phyloP scores from a whole-genome alignment of 495 filamentous ascomycete species.

The Glutinoglossum americanum region DNA sequence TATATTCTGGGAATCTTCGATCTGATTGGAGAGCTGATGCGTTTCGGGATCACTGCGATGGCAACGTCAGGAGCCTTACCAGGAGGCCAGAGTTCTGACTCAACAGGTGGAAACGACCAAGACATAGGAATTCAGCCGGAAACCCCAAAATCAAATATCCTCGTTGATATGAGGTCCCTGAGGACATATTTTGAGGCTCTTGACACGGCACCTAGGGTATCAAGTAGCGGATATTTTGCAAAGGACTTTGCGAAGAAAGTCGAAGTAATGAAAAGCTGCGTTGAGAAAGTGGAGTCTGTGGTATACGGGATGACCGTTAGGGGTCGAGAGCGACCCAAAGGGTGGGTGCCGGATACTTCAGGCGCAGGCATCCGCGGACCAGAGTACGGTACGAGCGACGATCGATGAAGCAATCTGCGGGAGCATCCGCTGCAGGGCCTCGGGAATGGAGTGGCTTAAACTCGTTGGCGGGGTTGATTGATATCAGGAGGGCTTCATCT shows the following conservation, averaged over 20 bases:
- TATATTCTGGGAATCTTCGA: constrained; percentile 87
- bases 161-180: constrained; percentile 54
- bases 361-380: background rate
- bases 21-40: constrained; percentile 85
- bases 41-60: constrained; percentile 70
- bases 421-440: background rate
- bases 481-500: too few species aligned
- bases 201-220: constrained; percentile 26
- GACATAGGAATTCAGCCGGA: constrained; percentile 9
- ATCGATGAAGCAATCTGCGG: constrained; percentile 20
- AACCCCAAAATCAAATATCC: constrained; percentile 25
- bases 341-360: constrained; percentile 62
- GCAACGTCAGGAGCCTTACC: constrained; percentile 38
- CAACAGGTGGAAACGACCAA: constrained; percentile 4
- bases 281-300: constrained; percentile 82
- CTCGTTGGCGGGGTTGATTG: too few species aligned
- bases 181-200: constrained; percentile 52
- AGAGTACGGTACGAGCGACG: constrained; percentile 12
- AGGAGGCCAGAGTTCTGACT: constrained; percentile 10
- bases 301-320: constrained; percentile 71
- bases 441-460: too few species aligned
- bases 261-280: constrained; percentile 66
- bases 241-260: constrained; percentile 58
- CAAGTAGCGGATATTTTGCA: constrained; percentile 23
- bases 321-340: constrained; percentile 71